These are phyloP conservation scores for Fusarium sp. DNA, from an alignment of 2,329 filamentous ascomycete genomes.

Conservation along the genomic window DNA sequence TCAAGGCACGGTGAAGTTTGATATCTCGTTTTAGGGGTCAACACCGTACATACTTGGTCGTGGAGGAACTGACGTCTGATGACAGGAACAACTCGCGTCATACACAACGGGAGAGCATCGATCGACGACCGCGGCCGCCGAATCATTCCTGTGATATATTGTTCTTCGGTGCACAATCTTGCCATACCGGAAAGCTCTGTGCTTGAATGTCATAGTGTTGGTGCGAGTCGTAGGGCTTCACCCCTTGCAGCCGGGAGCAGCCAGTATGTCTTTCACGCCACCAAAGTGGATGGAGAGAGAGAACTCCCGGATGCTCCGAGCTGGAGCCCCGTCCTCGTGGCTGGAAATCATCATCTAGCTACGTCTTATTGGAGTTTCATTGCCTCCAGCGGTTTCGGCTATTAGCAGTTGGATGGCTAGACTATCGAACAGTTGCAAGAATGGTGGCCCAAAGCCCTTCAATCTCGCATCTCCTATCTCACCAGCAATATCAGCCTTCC, in stretches of 20 bases:
- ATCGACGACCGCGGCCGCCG: neutral
- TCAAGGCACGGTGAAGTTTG: neutral
- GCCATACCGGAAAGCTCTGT: neutral
- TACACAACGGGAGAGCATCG: neutral
- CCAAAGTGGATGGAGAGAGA: neutral
- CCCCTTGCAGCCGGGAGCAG: neutral
- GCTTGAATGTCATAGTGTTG: too few species aligned
- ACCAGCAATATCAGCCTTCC: neutral
- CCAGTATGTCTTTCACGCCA: neutral
- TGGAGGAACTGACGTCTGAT: neutral
- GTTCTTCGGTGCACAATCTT: neutral
- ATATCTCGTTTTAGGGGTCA: neutral
- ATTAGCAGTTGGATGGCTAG: neutral
- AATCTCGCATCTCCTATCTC: neutral
- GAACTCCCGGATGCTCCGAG: neutral
- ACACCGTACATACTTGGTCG: neutral
- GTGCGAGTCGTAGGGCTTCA: too few species aligned
- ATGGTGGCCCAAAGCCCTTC: neutral
- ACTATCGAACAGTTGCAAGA: neutral
- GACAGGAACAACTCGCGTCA: neutral
- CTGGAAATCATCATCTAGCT: neutral
- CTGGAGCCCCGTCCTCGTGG: neutral
- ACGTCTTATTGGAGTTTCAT: neutral
- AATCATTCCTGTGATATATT: neutral
- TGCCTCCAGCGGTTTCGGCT: neutral